Base-by-base conservation (phyloP, 2,329 filamentous ascomycete species). In the Domatiomyces globalis region DNA sequence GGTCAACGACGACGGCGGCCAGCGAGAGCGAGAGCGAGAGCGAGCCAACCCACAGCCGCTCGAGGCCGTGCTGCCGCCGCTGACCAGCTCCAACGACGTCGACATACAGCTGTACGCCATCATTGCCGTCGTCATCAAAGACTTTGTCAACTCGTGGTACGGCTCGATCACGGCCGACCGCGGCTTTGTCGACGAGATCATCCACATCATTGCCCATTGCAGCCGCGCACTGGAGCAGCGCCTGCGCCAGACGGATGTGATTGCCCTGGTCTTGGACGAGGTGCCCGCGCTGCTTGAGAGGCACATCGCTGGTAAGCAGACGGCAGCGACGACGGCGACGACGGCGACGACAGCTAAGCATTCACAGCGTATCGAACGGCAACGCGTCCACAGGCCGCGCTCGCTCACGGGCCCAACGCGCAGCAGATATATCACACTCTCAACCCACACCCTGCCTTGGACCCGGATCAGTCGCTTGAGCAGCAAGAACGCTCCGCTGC, bases 141-240 rank as follows among this genome's bases (percentile, higher is more conserved):
- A 95, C 58, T 95, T 88, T 65, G 85, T 98, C 39, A 83, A 92
- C 66, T 81, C 80, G 29, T 98, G 92, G 92, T 98, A 98, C 71
- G 76, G 75, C 58, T 90, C 84, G 66, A 92, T 98, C 66, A 95
- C 90, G 1, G 80, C 87, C 2, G 90, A 98, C 68, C 85, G 89
- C 64, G 76, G 80, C 10, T 94, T 98, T 64, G 82, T 92, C 54
- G 83, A 84, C 59, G 89, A 95, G 70, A 78, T 95, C 52, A 76
- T 96, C 50, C 86, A 87, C 63, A 83, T 95, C 58, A 85, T 96
- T 62, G 92, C 90, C 43, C 90, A 96, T 68, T 92, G 86, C 67
- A 95, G 87, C 43, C 77, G 87, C 52, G 87, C 83, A 6, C 69
- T 98, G 53, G 92, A 96, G 69, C 84, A 95, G 71, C 79, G 92